phyloP scores from a whole-genome alignment of 129 eudicot species.

The Flaveria brownii region DNA sequence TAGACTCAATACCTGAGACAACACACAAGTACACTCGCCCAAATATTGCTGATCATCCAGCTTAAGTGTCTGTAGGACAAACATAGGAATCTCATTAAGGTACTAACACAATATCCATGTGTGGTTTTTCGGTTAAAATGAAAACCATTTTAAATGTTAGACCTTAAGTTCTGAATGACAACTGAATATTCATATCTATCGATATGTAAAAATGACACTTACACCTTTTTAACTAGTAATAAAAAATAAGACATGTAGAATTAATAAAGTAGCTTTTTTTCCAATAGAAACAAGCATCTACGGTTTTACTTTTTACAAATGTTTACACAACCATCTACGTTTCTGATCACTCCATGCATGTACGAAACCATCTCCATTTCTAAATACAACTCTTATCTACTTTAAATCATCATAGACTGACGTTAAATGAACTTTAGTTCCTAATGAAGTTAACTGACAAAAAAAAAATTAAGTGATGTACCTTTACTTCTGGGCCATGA shows the following conservation, averaged over 20 bases:
- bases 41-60: conserved; percentile 92
- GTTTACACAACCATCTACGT: neutral
- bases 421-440: neutral
- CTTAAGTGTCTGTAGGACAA: conserved; percentile 57
- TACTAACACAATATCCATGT: neutral
- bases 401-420: conserved; percentile 18
- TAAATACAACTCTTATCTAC: neutral
- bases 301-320: neutral
- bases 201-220: neutral
- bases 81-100: conserved; percentile 9
- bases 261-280: neutral
- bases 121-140: neutral
- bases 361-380: neutral
- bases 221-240: neutral
- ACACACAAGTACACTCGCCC: conserved; percentile 72
- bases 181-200: conserved; percentile 4
- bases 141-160: neutral
- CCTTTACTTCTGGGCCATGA: conserved; percentile 67
- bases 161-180: conserved; percentile 4
- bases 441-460: neutral
- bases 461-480: conserved; percentile 29
- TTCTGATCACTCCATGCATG: neutral
- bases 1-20: conserved; percentile 62
- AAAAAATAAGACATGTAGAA: neutral
- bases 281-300: neutral